Percentiles rank a stretch among this genome's conserved stretches.
Evolutionary conservation across 345 rosid species (phyloP).

Genomic region (Ceriops decandra): DNA sequence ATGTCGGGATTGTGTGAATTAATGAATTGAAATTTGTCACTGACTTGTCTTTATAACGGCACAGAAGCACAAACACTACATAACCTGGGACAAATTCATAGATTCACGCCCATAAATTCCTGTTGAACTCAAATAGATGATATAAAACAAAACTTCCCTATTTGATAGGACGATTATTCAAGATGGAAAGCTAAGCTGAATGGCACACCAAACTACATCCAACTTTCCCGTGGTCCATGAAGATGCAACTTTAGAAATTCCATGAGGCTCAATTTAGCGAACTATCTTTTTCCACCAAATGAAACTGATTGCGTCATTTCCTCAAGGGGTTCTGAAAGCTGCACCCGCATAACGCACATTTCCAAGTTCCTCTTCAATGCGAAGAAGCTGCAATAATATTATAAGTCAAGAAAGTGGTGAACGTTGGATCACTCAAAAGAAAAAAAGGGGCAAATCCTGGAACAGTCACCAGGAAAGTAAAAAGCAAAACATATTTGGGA

Average conservation of each 20-base stretch:
- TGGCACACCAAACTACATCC: constrained; percentile 4
- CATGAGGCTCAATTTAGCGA: background rate
- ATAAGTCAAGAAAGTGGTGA: background rate
- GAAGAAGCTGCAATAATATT: constrained; percentile 68
- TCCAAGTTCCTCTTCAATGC: constrained; percentile 94
- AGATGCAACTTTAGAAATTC: background rate
- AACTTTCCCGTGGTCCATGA: background rate
- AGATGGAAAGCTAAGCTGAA: background rate
- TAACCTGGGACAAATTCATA: too few species aligned
- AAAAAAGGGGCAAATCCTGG: background rate
- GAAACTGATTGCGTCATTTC: constrained; percentile 4
- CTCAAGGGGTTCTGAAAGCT: constrained; percentile 82
- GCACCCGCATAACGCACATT: constrained; percentile 79
- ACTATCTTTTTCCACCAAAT: background rate
- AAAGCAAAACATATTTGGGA: too few species aligned
- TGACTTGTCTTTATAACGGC: too few species aligned
- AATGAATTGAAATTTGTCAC: too few species aligned
- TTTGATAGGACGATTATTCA: constrained; percentile 6
- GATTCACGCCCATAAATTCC: too few species aligned
- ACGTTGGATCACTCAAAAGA: background rate
- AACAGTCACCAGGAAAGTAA: background rate
- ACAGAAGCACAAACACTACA: too few species aligned
- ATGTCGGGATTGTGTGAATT: too few species aligned
- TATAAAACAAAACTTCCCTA: background rate
- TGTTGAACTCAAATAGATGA: too few species aligned